Percentiles rank a stretch among this genome's conserved stretches.
These are phyloP conservation scores for Quercus bicolor DNA, from an alignment of 306 rosid genomes.

Conservation along the genomic window DNA sequence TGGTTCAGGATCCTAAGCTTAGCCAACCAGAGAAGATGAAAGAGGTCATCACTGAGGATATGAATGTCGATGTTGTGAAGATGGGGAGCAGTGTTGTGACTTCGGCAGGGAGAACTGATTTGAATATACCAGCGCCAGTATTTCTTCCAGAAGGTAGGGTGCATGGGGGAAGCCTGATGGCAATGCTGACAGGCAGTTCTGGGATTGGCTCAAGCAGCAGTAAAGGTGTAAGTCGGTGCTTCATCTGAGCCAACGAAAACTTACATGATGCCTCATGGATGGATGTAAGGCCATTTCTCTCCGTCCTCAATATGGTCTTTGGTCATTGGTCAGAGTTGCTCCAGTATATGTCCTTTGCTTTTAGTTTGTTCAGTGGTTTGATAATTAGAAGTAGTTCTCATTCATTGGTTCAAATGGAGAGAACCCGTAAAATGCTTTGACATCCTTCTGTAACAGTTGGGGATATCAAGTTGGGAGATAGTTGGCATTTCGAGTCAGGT, in stretches of 20 bases:
- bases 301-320: constrained; percentile 32
- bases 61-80: constrained; percentile 46
- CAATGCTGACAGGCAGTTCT: constrained; percentile 51
- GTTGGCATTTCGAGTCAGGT: constrained; percentile 43
- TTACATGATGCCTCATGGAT: constrained; percentile 37
- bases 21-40: constrained; percentile 42
- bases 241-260: constrained; percentile 44
- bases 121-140: constrained; percentile 23
- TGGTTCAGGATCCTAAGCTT: constrained; percentile 46
- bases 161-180: constrained; percentile 89
- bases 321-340: constrained; percentile 29
- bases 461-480: constrained; percentile 33
- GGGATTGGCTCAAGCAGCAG: constrained; percentile 38
- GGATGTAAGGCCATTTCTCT: constrained; percentile 46
- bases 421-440: constrained; percentile 31
- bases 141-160: constrained; percentile 80
- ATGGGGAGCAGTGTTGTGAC: constrained; percentile 21
- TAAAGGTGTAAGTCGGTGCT: constrained; percentile 18
- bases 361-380: constrained; percentile 24
- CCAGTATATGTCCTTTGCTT: constrained; percentile 31
- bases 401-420: constrained; percentile 37
- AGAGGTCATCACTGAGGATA: constrained; percentile 32
- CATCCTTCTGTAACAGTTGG: constrained; percentile 29
- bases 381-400: constrained; percentile 22
- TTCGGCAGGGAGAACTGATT: constrained; percentile 5